Conservation (phyloP, 1,284 basidiomycete genomes). For the Fomitiporia mediterranea region DNA sequence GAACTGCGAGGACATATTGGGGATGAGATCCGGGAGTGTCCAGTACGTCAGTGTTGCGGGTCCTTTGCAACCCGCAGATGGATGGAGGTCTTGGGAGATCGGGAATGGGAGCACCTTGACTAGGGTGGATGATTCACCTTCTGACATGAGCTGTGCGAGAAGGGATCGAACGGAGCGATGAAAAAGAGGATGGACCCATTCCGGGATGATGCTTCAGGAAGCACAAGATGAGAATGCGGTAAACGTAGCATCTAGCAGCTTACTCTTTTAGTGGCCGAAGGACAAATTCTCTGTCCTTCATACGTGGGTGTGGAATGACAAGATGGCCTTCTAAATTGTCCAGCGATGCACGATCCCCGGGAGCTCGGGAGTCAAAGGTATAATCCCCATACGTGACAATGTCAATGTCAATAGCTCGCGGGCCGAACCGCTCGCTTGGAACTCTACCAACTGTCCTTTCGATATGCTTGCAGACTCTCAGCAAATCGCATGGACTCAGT, state of each 20-base stretch:
- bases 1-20: slow-evolving; percentile 20
- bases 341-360: slow-evolving; percentile 34
- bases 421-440: slow-evolving; percentile 81
- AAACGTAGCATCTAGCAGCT: slow-evolving; percentile 31
- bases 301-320: slow-evolving; percentile 78
- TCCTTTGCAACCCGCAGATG: slow-evolving; percentile 25
- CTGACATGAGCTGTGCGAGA: slow-evolving; percentile 37
- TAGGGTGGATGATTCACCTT: slow-evolving; percentile 40
- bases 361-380: slow-evolving; percentile 54
- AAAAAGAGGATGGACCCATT: slow-evolving; percentile 58
- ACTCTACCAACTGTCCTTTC: slow-evolving; percentile 80
- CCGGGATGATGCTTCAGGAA: slow-evolving; percentile 61
- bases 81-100: slow-evolving; percentile 31
- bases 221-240: not conserved
- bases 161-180: slow-evolving; percentile 44
- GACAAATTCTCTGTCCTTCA: slow-evolving; percentile 89
- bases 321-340: slow-evolving; percentile 62
- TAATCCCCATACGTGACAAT: slow-evolving; percentile 76
- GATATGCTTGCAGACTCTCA: slow-evolving; percentile 69
- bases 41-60: slow-evolving; percentile 52
- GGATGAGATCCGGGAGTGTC: slow-evolving; percentile 38
- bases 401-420: slow-evolving; percentile 89
- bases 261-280: slow-evolving; percentile 85
- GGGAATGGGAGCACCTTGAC: slow-evolving; percentile 66
- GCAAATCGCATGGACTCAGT: slow-evolving; percentile 57